Conservation (phyloP, 495 filamentous ascomycete species). For the Penicillium robsamsonii region DNA sequence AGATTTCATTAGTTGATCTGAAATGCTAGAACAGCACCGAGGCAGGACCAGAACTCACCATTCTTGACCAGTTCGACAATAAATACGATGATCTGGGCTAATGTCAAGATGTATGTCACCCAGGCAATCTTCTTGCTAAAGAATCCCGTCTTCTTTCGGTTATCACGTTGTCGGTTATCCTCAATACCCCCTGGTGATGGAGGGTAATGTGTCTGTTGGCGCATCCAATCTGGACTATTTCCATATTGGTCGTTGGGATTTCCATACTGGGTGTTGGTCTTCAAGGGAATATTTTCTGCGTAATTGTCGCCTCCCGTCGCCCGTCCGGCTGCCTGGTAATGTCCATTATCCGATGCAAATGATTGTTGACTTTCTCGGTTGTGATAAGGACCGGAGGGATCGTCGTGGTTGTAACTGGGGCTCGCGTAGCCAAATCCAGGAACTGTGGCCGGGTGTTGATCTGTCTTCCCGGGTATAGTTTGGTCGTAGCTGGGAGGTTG, state of each 20-base stretch:
- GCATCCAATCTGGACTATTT: constrained; percentile 40
- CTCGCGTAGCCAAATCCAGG: constrained; percentile 32
- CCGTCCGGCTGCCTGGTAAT: constrained; percentile 34
- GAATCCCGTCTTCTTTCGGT: constrained; percentile 45
- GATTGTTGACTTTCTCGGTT: constrained; percentile 43
- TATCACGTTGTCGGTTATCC: constrained; percentile 16
- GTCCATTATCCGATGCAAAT: constrained; percentile 35
- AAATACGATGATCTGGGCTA: constrained; percentile 81
- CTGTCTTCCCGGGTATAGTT: constrained; percentile 27
- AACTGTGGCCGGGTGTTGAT: constrained; percentile 28
- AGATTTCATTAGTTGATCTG: constrained; percentile 14
- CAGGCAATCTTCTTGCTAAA: constrained; percentile 67
- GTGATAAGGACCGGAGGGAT: constrained; percentile 35
- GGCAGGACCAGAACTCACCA: constrained; percentile 49
- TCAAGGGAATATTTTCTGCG: constrained; percentile 53
- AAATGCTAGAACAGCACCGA: neutral
- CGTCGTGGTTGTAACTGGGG: constrained; percentile 27
- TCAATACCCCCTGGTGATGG: constrained; percentile 33
- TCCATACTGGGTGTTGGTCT: constrained; percentile 33
- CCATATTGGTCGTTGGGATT: constrained; percentile 19
- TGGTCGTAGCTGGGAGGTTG: constrained; percentile 46
- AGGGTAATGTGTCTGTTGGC: constrained; percentile 43
- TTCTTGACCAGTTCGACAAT: constrained; percentile 83
- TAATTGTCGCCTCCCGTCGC: constrained; percentile 44
- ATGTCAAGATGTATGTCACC: constrained; percentile 77